Evolutionary conservation across 1,139 yeast species (phyloP), one percentile per base, ranked within the genome.

Genomic region (Diutina scorzettiae): DNA sequence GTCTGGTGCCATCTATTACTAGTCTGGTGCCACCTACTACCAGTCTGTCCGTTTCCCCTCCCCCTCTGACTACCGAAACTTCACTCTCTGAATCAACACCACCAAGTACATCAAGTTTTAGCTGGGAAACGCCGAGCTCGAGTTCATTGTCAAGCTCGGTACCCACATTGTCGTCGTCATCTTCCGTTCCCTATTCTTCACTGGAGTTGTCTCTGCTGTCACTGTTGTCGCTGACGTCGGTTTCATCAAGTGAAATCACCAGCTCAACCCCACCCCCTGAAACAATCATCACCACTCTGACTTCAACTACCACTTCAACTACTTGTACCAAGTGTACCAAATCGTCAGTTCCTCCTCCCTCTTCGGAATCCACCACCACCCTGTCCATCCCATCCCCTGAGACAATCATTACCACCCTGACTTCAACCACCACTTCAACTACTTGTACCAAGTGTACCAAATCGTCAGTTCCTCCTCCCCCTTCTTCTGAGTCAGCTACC

Each of bases 161-260:
- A 4, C 21, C 5, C 3, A 6, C 21, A 3, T 21, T 18, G 12
- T n/a, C 14, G 6, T 8, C 30, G n/a, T 12, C 7, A n/a, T 3
- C 11, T 2, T 5, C 21, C 8, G 21, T 18, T 17, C 21, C n/a
- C 12, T 14, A 8, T 17, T 7, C 11, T 8, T 17, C 21, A 31
- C 20, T 17, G 20, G 9, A 3, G 5, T 5, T 9, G 11, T 21
- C n/a, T 3, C n/a, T 8, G 11, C 21, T 3, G 9, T 17, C n/a
- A 18, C 21, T 18, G 21, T 12, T 21, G 3, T 31, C 21, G 12
- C 5, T 12, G 18, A 17, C 12, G 8, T 29, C 31, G 12, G 53
- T 54, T 34, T 50, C 53, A 8, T n/a, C n/a, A n/a, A n/a, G n/a
- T 48, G 45, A 36, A 52, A 49, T 2, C 21, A 14, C 20, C 12